A percentile compares a stretch with the other conserved stretches of the same genome.
Conservation (phyloP, 164 flowering plant genomes). For the Piper longum region DNA sequence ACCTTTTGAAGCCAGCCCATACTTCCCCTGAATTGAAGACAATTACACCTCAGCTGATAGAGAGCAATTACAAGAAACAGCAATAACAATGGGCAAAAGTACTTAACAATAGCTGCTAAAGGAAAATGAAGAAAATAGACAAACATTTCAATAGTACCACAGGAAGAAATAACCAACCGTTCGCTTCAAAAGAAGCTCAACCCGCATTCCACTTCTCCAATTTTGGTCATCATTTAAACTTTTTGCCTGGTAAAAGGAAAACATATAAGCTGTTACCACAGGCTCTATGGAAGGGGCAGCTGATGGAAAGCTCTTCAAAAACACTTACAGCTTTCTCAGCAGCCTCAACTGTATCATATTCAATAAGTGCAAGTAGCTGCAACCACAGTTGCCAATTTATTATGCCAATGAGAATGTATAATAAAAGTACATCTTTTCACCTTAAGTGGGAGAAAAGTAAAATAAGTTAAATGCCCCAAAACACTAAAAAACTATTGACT, state of each 20-base stretch:
- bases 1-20: slow-evolving; percentile 25
- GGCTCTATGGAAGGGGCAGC: background rate
- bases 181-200: slow-evolving; percentile 49
- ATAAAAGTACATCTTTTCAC: background rate
- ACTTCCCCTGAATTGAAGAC: slow-evolving; percentile 26
- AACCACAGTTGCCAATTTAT: background rate
- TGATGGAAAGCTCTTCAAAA: slow-evolving; percentile 1
- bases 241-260: slow-evolving; percentile 29
- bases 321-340: slow-evolving; percentile 89
- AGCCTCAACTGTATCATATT: slow-evolving; percentile 70
- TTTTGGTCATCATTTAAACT: slow-evolving; percentile 60
- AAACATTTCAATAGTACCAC: too few relatives aligned
- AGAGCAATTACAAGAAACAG: background rate
- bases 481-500: too few relatives aligned
- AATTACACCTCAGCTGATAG: background rate
- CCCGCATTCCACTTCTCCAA: slow-evolving; percentile 90
- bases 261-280: background rate
- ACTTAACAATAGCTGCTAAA: too few relatives aligned
- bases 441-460: too few relatives aligned
- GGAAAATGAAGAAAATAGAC: background rate
- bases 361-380: slow-evolving; percentile 59
- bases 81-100: too few relatives aligned
- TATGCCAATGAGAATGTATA: too few relatives aligned
- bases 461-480: too few relatives aligned
- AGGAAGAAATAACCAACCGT: slow-evolving; percentile 22